A percentile compares a stretch with the other conserved stretches of the same genome.
These are phyloP conservation scores for Brassica balearica DNA, from an alignment of 441 rosid genomes.

Conservation along the genomic window DNA sequence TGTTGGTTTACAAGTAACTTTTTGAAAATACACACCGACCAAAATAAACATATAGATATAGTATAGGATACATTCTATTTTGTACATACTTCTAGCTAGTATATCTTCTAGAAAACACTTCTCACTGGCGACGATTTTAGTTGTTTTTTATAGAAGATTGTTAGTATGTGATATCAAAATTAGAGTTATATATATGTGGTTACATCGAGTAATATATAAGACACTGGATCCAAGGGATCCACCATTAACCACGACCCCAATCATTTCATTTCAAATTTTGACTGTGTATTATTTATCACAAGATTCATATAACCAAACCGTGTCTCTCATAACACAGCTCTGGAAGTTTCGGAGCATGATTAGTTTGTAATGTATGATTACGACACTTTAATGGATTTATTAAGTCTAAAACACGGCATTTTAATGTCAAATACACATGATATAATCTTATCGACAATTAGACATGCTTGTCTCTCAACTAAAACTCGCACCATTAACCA, in stretches of 20 bases:
- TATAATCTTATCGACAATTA: not conserved
- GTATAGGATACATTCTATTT: no score
- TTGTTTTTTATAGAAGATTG: not conserved
- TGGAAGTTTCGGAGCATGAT: not conserved
- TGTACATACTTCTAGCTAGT: no score
- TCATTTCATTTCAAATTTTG: slow-evolving; percentile 26
- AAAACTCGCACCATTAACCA: no score
- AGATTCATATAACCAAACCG: not conserved
- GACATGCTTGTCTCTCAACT: not conserved
- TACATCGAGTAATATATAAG: slow-evolving; percentile 27
- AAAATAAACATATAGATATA: no score
- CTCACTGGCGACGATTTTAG: not conserved
- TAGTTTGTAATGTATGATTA: not conserved
- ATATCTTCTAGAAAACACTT: not conserved
- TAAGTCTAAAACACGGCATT: not conserved
- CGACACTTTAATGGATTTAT: not conserved
- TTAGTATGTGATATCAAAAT: slow-evolving; percentile 21
- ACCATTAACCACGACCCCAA: slow-evolving; percentile 21
- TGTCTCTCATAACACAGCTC: slow-evolving; percentile 12
- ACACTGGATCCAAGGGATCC: slow-evolving; percentile 29
- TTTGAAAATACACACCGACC: not conserved
- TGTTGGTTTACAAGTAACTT: not conserved
- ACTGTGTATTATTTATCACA: slow-evolving; percentile 12
- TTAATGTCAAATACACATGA: not conserved
- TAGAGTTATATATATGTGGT: not conserved